Percentiles rank a stretch among this genome's conserved stretches.
These are phyloP conservation scores for Macrolepiota fuliginosa DNA, from an alignment of 768 basidiomycete genomes.

Conservation along the genomic window DNA sequence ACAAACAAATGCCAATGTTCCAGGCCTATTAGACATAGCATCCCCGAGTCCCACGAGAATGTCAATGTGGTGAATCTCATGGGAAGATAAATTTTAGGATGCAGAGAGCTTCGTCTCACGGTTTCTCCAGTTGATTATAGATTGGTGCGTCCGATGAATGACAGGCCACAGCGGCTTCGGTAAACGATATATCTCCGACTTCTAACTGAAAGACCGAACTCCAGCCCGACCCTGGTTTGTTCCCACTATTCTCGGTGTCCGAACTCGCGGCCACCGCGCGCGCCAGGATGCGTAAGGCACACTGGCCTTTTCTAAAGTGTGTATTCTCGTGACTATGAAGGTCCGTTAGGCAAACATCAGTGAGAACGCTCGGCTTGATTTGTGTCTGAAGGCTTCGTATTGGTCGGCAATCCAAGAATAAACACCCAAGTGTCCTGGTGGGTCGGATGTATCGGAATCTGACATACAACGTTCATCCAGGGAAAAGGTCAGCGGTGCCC, in stretches of 20 bases:
- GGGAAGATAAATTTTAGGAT: background rate
- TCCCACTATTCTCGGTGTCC: background rate
- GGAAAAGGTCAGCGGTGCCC: background rate
- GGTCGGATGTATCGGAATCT: background rate
- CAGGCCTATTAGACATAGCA: slow-evolving; percentile 1
- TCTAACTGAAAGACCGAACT: background rate
- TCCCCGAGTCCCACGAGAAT: background rate
- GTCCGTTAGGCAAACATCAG: background rate
- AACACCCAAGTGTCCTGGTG: background rate
- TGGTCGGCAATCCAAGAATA: slow-evolving; percentile 1
- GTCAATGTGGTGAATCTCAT: background rate
- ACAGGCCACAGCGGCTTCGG: background rate
- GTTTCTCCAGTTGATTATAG: background rate
- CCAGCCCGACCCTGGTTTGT: background rate
- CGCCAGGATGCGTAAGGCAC: background rate
- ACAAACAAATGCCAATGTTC: background rate
- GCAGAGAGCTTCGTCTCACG: background rate
- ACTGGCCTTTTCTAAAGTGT: background rate
- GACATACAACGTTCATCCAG: background rate
- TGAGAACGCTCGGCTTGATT: slow-evolving; percentile 2
- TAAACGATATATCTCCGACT: background rate
- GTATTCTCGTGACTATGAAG: background rate
- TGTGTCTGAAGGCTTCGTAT: slow-evolving; percentile 1
- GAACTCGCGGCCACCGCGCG: background rate
- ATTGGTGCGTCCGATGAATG: background rate